A percentile compares a stretch with the other conserved stretches of the same genome.
These are phyloP conservation scores for Camellia lanceoleosa DNA, from an alignment of 148 eudicot species.

Conservation along the genomic window DNA sequence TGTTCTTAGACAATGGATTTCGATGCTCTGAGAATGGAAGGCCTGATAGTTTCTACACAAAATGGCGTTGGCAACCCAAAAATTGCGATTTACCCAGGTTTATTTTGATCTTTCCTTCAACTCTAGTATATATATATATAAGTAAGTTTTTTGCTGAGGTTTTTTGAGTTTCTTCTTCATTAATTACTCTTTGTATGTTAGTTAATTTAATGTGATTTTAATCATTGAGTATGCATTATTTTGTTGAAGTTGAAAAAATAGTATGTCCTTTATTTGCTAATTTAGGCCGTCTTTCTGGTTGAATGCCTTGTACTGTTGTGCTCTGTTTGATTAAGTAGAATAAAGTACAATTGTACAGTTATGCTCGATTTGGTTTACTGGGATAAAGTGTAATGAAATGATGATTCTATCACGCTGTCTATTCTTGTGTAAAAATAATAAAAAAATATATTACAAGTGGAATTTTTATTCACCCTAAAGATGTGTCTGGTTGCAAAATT, in stretches of 20 bases:
- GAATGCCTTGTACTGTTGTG: not conserved
- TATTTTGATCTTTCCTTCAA: not conserved
- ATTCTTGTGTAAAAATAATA: too few species aligned
- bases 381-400: too few species aligned
- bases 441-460: too few species aligned
- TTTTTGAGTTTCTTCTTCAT: not conserved
- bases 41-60: constrained; percentile 70
- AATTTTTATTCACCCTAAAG: too few species aligned
- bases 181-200: not conserved
- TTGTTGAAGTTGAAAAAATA: constrained; percentile 1
- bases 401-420: too few species aligned
- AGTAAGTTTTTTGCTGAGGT: too few species aligned
- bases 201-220: too few species aligned
- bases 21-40: constrained; percentile 83
- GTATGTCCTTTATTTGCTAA: not conserved
- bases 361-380: too few species aligned
- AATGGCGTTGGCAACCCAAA: constrained; percentile 97
- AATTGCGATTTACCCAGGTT: constrained; percentile 87
- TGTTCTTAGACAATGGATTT: constrained; percentile 80
- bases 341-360: too few species aligned
- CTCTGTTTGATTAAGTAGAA: not conserved
- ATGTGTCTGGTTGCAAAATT: too few species aligned
- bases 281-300: not conserved
- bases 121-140: not conserved
- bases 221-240: not conserved